Evolutionary conservation across 176 grass and related monocot species (phyloP), one percentile per base, ranked within the genome.

Genomic region (Musa schizocarpa): DNA sequence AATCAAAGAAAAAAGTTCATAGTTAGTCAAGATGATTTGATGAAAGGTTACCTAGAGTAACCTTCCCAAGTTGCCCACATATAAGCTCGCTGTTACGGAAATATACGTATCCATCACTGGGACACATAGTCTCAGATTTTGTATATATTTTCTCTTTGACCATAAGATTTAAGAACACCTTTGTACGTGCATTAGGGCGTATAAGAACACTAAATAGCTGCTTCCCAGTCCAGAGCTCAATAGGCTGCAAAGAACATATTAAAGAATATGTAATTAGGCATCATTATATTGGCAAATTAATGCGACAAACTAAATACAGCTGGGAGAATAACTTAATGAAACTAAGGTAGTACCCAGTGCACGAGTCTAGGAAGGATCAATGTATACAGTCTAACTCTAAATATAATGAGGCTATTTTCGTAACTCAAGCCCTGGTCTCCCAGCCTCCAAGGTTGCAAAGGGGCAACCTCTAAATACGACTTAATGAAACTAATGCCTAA

Each of bases 151-250:
- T 97, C 82, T 97, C 93, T 78, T 88, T 77, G 65, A 92, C 87
- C 29, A 76, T 74, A 83, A 92, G 82, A 86, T 96, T 96, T 34
- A 96, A 74, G 88, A 90, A 96, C 19, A 96, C 93, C 89, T 72
- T 93, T 54, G 93, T 97, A 54, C 4, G 19, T 76, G 93, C 93
- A 81, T 96, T 96, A 80, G 93, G 87, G 23, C 93, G 85, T 69
- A 96, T 85, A 80, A 96, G 82, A 76, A 96, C 87, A 85, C 85
- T 92, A 79, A 96, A 96, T 69, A 92, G 54, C 68, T 96, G 93
- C 84, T 96, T 96, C 84, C 93, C 89, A 25, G 93, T 96, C 93
- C 93, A 96, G 76, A 96, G 89, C 74, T 96, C 93, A 74, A 96
- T 81, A 78, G 89, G 93, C 93, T 96, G 81, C 76, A 92, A 79